Percentiles rank a stretch among this genome's conserved stretches.
Evolutionary conservation across 345 rosid genomes (phyloP).

Genomic region (Lumnitzera littorea): DNA sequence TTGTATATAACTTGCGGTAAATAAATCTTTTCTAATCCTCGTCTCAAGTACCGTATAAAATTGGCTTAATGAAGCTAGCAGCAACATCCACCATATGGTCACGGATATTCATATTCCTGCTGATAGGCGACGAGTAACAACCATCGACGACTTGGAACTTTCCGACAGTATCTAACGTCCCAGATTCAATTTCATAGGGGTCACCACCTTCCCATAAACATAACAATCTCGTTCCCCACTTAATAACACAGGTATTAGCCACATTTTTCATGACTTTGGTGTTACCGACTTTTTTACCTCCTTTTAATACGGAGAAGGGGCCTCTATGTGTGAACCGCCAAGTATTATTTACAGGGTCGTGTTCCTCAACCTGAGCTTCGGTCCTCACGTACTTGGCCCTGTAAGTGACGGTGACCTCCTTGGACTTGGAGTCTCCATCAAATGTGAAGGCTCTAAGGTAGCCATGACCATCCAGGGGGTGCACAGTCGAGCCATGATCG

Average conservation of each 20-base stretch:
- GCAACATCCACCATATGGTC: slow-evolving; percentile 44
- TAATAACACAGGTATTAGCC: slow-evolving; percentile 78
- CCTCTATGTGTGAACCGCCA: slow-evolving; percentile 83
- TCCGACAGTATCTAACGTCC: slow-evolving; percentile 63
- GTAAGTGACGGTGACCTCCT: slow-evolving; percentile 34
- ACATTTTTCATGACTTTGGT: slow-evolving; percentile 93
- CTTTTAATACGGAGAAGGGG: slow-evolving; percentile 76
- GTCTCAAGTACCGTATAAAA: slow-evolving; percentile 44
- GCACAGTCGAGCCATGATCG: slow-evolving; percentile 88
- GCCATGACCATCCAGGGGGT: slow-evolving; percentile 89
- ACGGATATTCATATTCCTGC: slow-evolving; percentile 2
- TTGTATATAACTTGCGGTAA: neutral
- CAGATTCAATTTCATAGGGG: slow-evolving; percentile 71
- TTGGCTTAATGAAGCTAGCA: slow-evolving; percentile 59
- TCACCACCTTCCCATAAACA: slow-evolving; percentile 97
- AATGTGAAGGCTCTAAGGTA: slow-evolving; percentile 67
- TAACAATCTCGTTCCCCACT: slow-evolving; percentile 66
- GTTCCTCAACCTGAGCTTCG: slow-evolving; percentile 80
- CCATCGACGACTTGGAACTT: slow-evolving; percentile 37
- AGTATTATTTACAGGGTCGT: slow-evolving; percentile 53
- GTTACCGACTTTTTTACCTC: slow-evolving; percentile 64
- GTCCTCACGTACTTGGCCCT: slow-evolving; percentile 78
- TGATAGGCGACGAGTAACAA: slow-evolving; percentile 10
- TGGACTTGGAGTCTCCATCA: slow-evolving; percentile 18
- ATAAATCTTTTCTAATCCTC: neutral